A percentile compares a stretch with the other conserved stretches of the same genome.
Conservation (phyloP, 2,329 filamentous ascomycete species). For the Fusarium heterosporum region DNA sequence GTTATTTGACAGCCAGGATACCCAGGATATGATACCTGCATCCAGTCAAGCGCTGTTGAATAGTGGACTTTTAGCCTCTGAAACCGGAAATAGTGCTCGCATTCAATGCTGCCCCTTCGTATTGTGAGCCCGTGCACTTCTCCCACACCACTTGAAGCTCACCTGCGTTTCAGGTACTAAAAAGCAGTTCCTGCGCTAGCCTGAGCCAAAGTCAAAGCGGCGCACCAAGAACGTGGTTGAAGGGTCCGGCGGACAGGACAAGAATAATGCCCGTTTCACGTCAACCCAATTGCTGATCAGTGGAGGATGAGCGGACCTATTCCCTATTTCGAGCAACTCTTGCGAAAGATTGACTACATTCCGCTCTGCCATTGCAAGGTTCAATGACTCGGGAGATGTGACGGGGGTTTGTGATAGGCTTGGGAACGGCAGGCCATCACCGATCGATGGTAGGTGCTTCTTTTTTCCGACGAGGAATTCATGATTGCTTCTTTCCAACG, state of each 20-base stretch:
- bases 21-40: not conserved
- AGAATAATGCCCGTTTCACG: constrained; percentile 11
- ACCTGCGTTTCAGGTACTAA: constrained; percentile 26
- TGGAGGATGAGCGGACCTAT: constrained; percentile 6
- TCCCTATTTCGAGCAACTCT: constrained; percentile 16
- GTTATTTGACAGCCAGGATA: not conserved
- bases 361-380: not conserved
- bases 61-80: constrained; percentile 5
- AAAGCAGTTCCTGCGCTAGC: not conserved
- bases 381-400: constrained; percentile 4
- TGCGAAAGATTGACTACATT: constrained; percentile 9
- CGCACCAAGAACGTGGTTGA: constrained; percentile 10
- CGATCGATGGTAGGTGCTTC: not conserved
- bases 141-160: not conserved
- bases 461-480: not conserved
- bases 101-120: not conserved
- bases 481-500: not conserved
- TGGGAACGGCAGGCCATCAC: not conserved
- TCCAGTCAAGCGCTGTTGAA: not conserved
- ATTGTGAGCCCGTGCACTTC: no score
- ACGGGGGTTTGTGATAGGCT: not conserved
- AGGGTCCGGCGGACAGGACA: not conserved
- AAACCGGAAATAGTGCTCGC: constrained; percentile 20
- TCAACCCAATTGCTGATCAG: constrained; percentile 17
- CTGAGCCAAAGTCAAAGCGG: constrained; percentile 23